phyloP scores from a whole-genome alignment of 306 rosid species.

The Lathyrus tuberosus region DNA sequence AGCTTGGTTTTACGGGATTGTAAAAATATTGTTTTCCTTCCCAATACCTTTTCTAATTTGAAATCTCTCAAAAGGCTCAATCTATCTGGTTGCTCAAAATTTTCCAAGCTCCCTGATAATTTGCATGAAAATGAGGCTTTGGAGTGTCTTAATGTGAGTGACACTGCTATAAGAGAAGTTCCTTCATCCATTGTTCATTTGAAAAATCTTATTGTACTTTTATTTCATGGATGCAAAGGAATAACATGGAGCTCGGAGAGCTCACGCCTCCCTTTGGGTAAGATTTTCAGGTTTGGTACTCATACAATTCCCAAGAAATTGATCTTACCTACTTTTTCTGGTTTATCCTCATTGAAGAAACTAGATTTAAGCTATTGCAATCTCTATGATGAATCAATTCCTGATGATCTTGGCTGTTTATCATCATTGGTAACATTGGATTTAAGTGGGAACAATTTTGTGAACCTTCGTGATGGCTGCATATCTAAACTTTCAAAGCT shows the following conservation, averaged over 20 bases:
- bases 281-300: constrained; percentile 15
- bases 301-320: constrained; percentile 22
- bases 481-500: constrained; percentile 19
- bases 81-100: constrained; percentile 34
- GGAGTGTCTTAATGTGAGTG: constrained; percentile 20
- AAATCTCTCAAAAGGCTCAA: constrained; percentile 37
- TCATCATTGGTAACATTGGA: constrained; percentile 26
- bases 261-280: constrained; percentile 8
- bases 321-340: constrained; percentile 31
- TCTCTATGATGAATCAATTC: constrained; percentile 41
- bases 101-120: constrained; percentile 29
- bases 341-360: constrained; percentile 17
- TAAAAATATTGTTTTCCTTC: constrained; percentile 20
- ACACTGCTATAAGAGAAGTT: constrained; percentile 28
- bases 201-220: constrained; percentile 4
- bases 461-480: constrained; percentile 7
- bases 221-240: constrained; percentile 6
- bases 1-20: constrained; percentile 29
- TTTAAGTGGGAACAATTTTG: constrained; percentile 37
- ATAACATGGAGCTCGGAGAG: neutral
- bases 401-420: constrained; percentile 31
- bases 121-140: constrained; percentile 35
- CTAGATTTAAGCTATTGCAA: constrained; percentile 30
- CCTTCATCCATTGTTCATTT: constrained; percentile 33
- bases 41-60: constrained; percentile 33